Conservation (phyloP, 2,329 filamentous ascomycete species). For the Anisogramma anomala region DNA sequence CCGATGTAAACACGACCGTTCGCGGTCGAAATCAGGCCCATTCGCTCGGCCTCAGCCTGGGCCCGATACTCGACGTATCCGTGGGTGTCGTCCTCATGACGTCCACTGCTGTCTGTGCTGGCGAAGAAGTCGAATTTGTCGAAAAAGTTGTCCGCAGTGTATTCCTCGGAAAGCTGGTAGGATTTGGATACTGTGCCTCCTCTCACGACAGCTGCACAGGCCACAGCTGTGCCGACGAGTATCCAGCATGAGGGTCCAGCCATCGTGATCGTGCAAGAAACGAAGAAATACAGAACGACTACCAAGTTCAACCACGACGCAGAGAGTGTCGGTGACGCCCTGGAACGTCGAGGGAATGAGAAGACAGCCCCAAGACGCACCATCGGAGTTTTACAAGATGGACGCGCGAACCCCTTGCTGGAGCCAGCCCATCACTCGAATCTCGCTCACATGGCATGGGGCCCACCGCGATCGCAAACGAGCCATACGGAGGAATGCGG, state of each 20-base stretch:
- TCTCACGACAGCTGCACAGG: conserved; percentile 6
- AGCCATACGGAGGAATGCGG: background rate
- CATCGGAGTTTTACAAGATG: background rate
- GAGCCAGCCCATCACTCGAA: conserved; percentile 1
- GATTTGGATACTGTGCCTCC: conserved; percentile 9
- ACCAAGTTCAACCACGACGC: conserved; percentile 5
- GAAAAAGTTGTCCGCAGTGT: conserved; percentile 31
- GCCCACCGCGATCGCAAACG: background rate
- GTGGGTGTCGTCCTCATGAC: conserved; percentile 43
- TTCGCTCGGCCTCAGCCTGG: conserved; percentile 23
- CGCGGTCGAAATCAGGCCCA: conserved; percentile 26
- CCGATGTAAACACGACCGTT: conserved; percentile 9
- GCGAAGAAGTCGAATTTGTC: conserved; percentile 32
- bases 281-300: conserved; percentile 1
- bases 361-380: background rate
- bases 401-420: background rate
- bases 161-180: conserved; percentile 5
- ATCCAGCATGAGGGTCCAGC: conserved; percentile 9
- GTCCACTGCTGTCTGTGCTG: conserved; percentile 13
- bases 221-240: conserved; percentile 11
- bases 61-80: conserved; percentile 50
- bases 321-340: conserved; percentile 9
- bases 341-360: conserved; percentile 8
- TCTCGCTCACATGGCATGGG: background rate
- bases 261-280: conserved; percentile 4